A percentile compares a stretch with the other conserved stretches of the same genome.
These are phyloP conservation scores for Eutypella sp. DNA, from an alignment of 2,329 filamentous ascomycete genomes.

Conservation along the genomic window DNA sequence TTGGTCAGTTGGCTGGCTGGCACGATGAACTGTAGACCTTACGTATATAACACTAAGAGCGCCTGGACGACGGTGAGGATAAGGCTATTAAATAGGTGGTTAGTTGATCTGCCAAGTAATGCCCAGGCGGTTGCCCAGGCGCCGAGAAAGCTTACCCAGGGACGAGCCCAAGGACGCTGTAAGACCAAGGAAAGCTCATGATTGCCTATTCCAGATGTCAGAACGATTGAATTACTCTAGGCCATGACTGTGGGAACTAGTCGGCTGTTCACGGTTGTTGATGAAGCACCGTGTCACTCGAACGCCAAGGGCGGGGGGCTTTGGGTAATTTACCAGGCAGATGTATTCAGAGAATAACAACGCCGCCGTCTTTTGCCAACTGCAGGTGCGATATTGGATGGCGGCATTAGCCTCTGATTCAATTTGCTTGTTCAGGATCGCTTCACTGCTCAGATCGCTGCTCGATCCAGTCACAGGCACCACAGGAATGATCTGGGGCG, in stretches of 20 bases:
- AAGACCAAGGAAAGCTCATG: conserved; percentile 95
- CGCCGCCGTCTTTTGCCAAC: conserved; percentile 77
- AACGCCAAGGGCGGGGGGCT: conserved; percentile 15
- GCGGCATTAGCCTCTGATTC: conserved; percentile 70
- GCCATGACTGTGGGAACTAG: background rate
- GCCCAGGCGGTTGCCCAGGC: conserved; percentile 2
- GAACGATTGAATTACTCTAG: conserved; percentile 1
- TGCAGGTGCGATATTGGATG: conserved; percentile 90
- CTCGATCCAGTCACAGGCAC: conserved; percentile 30
- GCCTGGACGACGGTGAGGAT: conserved; percentile 80
- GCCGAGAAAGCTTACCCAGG: conserved; percentile 50
- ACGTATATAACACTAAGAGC: conserved; percentile 77
- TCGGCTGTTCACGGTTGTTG: too few species aligned
- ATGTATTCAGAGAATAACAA: conserved; percentile 95
- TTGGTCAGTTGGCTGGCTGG: background rate
- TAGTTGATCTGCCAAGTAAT: conserved; percentile 7
- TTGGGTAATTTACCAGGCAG: conserved; percentile 52
- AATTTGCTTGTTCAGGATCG: conserved; percentile 61
- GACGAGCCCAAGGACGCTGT: conserved; percentile 80
- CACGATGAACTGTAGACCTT: conserved; percentile 42
- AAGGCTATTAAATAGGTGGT: conserved; percentile 40
- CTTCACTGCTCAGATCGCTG: conserved; percentile 40
- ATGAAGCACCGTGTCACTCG: conserved; percentile 20
- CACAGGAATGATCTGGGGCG: conserved; percentile 31
- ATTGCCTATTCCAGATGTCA: conserved; percentile 50